Evolutionary conservation across 768 basidiomycete genomes (phyloP).

Genomic region (Psilocybe sp.): DNA sequence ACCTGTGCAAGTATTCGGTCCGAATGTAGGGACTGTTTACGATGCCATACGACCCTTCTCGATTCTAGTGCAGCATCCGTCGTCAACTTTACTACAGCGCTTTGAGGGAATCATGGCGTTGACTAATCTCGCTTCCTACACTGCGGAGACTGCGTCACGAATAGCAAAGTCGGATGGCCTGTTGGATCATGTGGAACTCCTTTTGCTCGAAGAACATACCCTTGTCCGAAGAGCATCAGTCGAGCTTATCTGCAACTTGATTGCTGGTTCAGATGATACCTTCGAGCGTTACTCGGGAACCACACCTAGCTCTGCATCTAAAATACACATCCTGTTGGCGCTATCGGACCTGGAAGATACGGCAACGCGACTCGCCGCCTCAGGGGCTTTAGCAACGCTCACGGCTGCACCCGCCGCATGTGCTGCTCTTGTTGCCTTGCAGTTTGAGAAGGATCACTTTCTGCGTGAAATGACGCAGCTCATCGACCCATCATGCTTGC

Average conservation of each 20-base stretch:
- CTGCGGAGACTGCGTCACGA: constrained; percentile 59
- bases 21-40: constrained; percentile 69
- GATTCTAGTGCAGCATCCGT: constrained; percentile 63
- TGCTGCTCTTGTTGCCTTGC: constrained; percentile 55
- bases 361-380: constrained; percentile 84
- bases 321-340: constrained; percentile 80
- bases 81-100: constrained; percentile 71
- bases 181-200: constrained; percentile 62
- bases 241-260: constrained; percentile 90
- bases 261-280: constrained; percentile 70
- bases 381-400: constrained; percentile 84
- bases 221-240: constrained; percentile 85
- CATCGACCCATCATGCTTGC: constrained; percentile 53
- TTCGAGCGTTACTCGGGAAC: constrained; percentile 70
- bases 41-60: constrained; percentile 86
- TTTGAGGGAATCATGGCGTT: constrained; percentile 97
- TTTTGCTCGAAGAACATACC: constrained; percentile 79
- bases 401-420: constrained; percentile 63
- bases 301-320: constrained; percentile 43
- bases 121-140: constrained; percentile 88
- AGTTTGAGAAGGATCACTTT: constrained; percentile 60
- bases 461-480: constrained; percentile 66
- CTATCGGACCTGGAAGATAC: constrained; percentile 85
- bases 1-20: constrained; percentile 88
- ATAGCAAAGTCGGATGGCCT: constrained; percentile 63